Evolutionary conservation across 495 filamentous ascomycete species (phyloP).

Genomic region (Alectoria sarmentosa): DNA sequence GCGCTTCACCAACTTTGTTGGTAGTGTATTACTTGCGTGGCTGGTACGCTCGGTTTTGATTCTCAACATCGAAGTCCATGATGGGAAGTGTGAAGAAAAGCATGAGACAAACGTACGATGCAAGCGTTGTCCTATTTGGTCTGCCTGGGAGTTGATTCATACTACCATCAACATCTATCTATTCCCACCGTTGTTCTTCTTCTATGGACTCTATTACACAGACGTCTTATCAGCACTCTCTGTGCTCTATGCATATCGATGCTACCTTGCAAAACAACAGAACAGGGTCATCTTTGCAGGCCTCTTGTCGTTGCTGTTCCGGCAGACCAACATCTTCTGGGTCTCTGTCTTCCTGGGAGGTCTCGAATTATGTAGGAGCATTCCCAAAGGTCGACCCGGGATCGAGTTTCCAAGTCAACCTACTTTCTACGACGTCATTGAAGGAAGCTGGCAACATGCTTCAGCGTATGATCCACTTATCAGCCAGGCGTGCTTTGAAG

Average conservation of each 20-base stretch:
- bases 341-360: constrained; percentile 79
- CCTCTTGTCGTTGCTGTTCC: constrained; percentile 58
- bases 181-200: constrained; percentile 92
- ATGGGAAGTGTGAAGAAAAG: neutral
- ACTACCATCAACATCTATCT: constrained; percentile 73
- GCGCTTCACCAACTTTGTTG: constrained; percentile 6
- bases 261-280: constrained; percentile 42
- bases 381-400: constrained; percentile 25
- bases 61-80: constrained; percentile 1
- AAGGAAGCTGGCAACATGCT: constrained; percentile 28
- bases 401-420: constrained; percentile 3
- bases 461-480: constrained; percentile 58
- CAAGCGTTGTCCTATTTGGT: constrained; percentile 4
- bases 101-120: neutral
- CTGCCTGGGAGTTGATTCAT: constrained; percentile 38
- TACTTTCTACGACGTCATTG: constrained; percentile 11
- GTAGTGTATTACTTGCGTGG: neutral
- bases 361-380: constrained; percentile 51
- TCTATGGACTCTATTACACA: constrained; percentile 89
- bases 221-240: constrained; percentile 59
- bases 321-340: constrained; percentile 98
- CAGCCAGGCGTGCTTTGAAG: constrained; percentile 46
- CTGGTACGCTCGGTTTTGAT: neutral
- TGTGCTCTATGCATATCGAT: constrained; percentile 59
- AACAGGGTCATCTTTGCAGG: constrained; percentile 36